Evolutionary conservation across 176 grass and related monocot species (phyloP).

Genomic region (Secale cereale): DNA sequence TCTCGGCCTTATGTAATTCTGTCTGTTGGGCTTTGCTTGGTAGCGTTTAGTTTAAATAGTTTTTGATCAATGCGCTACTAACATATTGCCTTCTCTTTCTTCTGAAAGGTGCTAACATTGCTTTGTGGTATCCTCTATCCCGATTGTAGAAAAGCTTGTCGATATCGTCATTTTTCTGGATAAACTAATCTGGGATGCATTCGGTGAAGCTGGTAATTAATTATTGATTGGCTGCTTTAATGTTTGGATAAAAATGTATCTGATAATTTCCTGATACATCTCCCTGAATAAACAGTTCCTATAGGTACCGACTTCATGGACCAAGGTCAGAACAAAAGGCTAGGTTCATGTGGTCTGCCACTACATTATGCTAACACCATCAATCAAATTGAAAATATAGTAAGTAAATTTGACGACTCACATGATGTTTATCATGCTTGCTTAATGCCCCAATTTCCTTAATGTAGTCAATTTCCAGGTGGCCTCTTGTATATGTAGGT

Average conservation of each 20-base stretch:
- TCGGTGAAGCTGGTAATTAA: conserved; percentile 47
- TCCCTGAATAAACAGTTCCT: conserved; percentile 14
- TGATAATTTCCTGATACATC: conserved; percentile 1
- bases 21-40: background rate
- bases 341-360: conserved; percentile 78
- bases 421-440: background rate
- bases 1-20: background rate
- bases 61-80: background rate
- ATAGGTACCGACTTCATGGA: conserved; percentile 35
- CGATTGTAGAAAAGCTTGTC: conserved; percentile 94
- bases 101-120: conserved; percentile 12
- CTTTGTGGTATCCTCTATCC: conserved; percentile 12
- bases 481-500: background rate
- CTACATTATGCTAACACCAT: conserved; percentile 98
- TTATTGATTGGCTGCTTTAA: background rate
- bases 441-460: background rate
- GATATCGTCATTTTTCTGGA: conserved; percentile 70
- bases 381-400: conserved; percentile 96
- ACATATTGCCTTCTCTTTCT: background rate
- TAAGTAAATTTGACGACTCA: conserved; percentile 50
- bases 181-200: conserved; percentile 64
- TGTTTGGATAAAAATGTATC: background rate
- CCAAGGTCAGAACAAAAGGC: conserved; percentile 46
- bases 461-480: background rate
- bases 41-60: background rate